These are phyloP conservation scores for Tuber aestivum DNA, from an alignment of 495 filamentous ascomycete genomes.

Conservation along the genomic window DNA sequence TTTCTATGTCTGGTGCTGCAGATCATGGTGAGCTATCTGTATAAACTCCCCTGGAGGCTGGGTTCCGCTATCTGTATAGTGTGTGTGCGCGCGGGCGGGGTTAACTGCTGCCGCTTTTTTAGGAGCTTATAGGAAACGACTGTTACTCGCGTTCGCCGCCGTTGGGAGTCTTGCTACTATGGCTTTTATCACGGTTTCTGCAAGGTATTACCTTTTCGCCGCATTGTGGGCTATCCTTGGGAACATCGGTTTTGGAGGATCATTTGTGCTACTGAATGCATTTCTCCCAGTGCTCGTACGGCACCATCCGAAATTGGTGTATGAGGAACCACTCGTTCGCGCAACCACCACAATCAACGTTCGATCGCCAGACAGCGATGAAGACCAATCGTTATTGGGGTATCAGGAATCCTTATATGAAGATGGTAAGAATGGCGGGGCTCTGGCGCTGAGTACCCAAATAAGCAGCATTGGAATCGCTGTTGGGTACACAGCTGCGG, in stretches of 20 bases:
- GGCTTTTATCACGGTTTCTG: constrained; percentile 73
- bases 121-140: constrained; percentile 67
- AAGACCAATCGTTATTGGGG: constrained; percentile 43
- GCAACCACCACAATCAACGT: constrained; percentile 20
- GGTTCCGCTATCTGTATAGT: neutral
- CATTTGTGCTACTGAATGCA: constrained; percentile 78
- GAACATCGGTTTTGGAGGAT: constrained; percentile 73
- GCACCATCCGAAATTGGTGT: constrained; percentile 58
- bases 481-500: constrained; percentile 77
- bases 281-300: constrained; percentile 76
- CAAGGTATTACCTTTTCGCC: constrained; percentile 69
- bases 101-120: constrained; percentile 7
- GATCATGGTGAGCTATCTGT: constrained; percentile 67
- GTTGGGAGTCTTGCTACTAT: constrained; percentile 76
- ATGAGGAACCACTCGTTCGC: constrained; percentile 16
- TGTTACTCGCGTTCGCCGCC: constrained; percentile 77
- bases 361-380: constrained; percentile 43
- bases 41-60: constrained; percentile 5
- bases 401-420: constrained; percentile 36
- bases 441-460: constrained; percentile 68
- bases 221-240: constrained; percentile 78
- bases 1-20: constrained; percentile 91
- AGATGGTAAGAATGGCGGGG: constrained; percentile 45
- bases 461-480: constrained; percentile 88
- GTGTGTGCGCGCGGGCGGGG: neutral